phyloP scores from a whole-genome alignment of 768 basidiomycete genomes.

The Collybia sp. region DNA sequence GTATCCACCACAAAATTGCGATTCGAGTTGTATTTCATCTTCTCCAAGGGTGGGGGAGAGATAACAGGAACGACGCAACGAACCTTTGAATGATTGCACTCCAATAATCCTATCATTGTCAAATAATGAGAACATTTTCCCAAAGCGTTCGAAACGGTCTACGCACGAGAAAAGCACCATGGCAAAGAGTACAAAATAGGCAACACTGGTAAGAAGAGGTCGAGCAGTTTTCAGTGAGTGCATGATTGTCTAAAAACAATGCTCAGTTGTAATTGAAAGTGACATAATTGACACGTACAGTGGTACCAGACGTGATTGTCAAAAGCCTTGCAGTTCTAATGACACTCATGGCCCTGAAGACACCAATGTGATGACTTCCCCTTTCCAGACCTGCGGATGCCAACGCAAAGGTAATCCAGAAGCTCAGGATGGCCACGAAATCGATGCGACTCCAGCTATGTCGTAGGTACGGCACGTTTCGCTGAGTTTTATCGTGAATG shows the following conservation, averaged over 20 bases:
- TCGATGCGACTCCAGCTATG: constrained; percentile 94
- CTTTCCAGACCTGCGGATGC: constrained; percentile 66
- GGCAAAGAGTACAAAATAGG: constrained; percentile 90
- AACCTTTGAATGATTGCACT: constrained; percentile 91
- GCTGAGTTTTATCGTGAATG: constrained; percentile 49
- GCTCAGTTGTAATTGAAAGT: constrained; percentile 6
- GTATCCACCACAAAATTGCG: constrained; percentile 77
- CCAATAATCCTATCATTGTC: constrained; percentile 73
- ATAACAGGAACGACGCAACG: constrained; percentile 62
- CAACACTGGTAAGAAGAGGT: constrained; percentile 84
- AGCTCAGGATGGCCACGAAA: constrained; percentile 76
- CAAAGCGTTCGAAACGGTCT: constrained; percentile 17
- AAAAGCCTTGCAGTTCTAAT: constrained; percentile 78
- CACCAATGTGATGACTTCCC: constrained; percentile 66
- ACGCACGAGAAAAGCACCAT: constrained; percentile 83
- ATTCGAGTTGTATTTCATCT: constrained; percentile 33
- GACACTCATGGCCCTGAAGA: constrained; percentile 88
- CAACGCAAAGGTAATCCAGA: constrained; percentile 82
- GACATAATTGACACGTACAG: constrained; percentile 42
- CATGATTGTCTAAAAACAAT: constrained; percentile 61
- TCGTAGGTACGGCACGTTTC: constrained; percentile 82
- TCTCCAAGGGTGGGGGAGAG: constrained; percentile 54
- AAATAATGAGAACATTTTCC: constrained; percentile 83
- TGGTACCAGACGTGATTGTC: constrained; percentile 87
- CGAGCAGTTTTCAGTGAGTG: constrained; percentile 87